Base-by-base conservation (phyloP, 257 asterid genomes). In the Solanum chaucha region DNA sequence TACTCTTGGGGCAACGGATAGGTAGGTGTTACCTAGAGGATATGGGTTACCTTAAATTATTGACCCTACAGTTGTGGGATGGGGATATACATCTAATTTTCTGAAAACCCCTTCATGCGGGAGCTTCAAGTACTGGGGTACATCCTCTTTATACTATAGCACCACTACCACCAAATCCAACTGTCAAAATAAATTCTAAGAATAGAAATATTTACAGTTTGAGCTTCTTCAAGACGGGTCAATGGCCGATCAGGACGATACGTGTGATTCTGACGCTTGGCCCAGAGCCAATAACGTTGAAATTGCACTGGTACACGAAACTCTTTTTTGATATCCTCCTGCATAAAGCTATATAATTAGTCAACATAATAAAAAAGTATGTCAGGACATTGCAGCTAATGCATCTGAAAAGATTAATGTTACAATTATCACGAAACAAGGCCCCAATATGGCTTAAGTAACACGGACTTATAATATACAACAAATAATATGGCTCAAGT, bases 281-380 rank as follows among this genome's bases (percentile, higher is more conserved):
- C 98, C 99, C 99, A 97, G 80, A 94, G 87, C 98, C 99, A 97
- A 90, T 93, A 97, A 59, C 98, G 98, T 91, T 92, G 98, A 91
- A 88, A 94, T 85, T 94, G 95, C 74, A 97, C 98, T 38, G 98
- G 98, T 86, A 95, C 88, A 13, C 97, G 95, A 85, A 95, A 89
- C 87, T 94, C 98, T 88, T 92, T 94, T 87, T 98, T 98, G 36
- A 95, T 95, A 87, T 95, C 98, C 86, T 95, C 98, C 99, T 97
- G 92, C 91, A 91, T 35, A 36, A 24, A 73, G 19, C 30, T 35
- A 72, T 73, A 9, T 73, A 35, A 73, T 73, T 73, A 73, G 82
- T 73, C 30, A 73, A 35, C 51, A 20, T 36, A 73, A 73, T 20
- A 35, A 73, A 32, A 64, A 73, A 20, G 51, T 35, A 73, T 73